Base-by-base conservation (phyloP, 1,284 basidiomycete species). In the Volvariella surrecta region DNA sequence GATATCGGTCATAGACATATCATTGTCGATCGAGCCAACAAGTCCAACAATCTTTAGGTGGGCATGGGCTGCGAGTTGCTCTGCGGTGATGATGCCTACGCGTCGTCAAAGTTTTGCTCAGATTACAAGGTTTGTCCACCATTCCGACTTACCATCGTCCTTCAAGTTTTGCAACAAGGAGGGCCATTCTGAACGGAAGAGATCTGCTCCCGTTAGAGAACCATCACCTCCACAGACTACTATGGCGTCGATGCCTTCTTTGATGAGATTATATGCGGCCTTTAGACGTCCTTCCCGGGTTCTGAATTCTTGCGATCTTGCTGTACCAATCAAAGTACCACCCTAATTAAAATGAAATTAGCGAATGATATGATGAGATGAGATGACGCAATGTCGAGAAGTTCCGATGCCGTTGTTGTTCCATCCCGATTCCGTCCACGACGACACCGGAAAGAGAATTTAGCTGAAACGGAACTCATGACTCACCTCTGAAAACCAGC, bases 21-120 rank as follows among this genome's bases (percentile, higher is more conserved):
- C 96, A 59, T 99, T 99, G 68, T 99, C 95, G 61, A 99, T 98
- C 3, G 91, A 95, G 35, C 95, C 95, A 42, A 99, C 95, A 19
- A 99, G 80, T 34, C 96, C 95, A 52, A 94, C 95, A 55, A 99
- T 97, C 64, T 83, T 90, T 52, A 99, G 82, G 54, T 97, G 88
- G 4, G 77, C 70, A 57, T 94, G 85, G 7, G 68, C 66, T 32
- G 71, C 59, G 19, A 76, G 74, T 58, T 97, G 88, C 40, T 80
- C 81, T 20, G 79, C 70, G 1, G 79, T 80, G 59, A 98, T 97
- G 50, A 74, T 71, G 48, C 73, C 85, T 82, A 54, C 28, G n/a
- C 20, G 37, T 20, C n/a, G n/a, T n/a, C n/a, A n/a, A n/a, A n/a
- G n/a, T n/a, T n/a, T n/a, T n/a, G n/a, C n/a, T n/a, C 4, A 39